A percentile compares a stretch with the other conserved stretches of the same genome.
These are phyloP conservation scores for Cutaneotrichosporon mucoides DNA, from an alignment of 1,284 basidiomycete species.

Conservation along the genomic window DNA sequence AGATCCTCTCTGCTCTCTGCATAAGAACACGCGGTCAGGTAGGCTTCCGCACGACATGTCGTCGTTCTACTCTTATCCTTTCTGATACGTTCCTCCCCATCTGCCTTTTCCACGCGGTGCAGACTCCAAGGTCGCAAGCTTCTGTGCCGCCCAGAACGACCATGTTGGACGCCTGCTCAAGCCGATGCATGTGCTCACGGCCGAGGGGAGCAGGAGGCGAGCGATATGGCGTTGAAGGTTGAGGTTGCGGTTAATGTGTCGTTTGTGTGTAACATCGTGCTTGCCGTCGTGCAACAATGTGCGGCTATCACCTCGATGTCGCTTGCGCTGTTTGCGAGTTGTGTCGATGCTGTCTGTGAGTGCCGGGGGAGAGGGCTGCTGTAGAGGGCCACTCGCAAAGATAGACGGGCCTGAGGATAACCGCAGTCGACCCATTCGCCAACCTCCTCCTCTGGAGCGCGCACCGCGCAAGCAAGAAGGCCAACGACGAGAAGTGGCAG, in stretches of 20 bases:
- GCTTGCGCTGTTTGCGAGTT: conserved; percentile 82
- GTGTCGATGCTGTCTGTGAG: conserved; percentile 63
- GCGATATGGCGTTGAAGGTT: conserved; percentile 56
- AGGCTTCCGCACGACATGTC: no score
- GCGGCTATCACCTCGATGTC: conserved; percentile 82
- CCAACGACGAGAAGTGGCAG: conserved; percentile 84
- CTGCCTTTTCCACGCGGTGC: no score
- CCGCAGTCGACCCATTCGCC: conserved; percentile 72
- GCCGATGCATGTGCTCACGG: conserved; percentile 65
- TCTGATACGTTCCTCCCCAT: no score
- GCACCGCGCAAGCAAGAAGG: conserved; percentile 65
- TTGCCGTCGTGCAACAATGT: conserved; percentile 56
- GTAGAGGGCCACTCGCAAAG: no score
- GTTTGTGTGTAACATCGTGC: conserved; percentile 66
- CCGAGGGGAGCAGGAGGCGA: conserved; percentile 35
- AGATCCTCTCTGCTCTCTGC: no score
- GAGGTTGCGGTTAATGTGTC: conserved; percentile 84
- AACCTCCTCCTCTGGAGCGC: conserved; percentile 80
- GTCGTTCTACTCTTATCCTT: no score
- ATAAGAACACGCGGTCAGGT: no score
- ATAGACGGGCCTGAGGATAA: no score
- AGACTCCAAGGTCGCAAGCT: conserved; percentile 51
- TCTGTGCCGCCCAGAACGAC: conserved; percentile 80
- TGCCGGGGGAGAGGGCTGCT: no score
- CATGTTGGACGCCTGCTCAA: conserved; percentile 81